Evolutionary conservation across 257 asterid genomes (phyloP).

Genomic region (Solanum lycopersicoides): DNA sequence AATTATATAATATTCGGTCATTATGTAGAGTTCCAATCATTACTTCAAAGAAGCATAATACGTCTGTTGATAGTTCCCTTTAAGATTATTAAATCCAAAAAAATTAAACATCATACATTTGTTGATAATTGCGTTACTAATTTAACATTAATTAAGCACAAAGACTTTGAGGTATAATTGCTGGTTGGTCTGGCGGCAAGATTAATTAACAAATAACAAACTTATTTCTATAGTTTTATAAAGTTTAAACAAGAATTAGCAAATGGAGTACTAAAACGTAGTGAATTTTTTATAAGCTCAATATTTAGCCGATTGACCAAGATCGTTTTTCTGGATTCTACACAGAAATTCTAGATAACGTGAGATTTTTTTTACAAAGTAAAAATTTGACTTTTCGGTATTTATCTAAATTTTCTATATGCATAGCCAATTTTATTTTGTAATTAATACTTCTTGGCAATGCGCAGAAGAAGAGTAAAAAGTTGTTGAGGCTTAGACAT

Average conservation of each 20-base stretch:
- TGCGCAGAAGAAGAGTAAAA: not conserved
- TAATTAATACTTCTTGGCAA: not conserved
- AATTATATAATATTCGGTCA: not conserved
- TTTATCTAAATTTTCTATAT: too few relatives aligned
- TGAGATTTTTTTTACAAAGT: not conserved
- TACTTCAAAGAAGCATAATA: not conserved
- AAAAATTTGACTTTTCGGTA: not conserved
- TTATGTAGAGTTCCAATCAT: not conserved
- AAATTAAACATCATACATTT: not conserved
- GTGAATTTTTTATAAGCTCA: not conserved
- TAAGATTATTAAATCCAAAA: not conserved
- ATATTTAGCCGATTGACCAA: not conserved
- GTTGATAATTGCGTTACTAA: not conserved
- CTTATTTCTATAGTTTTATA: not conserved
- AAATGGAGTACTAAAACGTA: not conserved
- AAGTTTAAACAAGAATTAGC: not conserved
- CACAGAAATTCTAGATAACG: not conserved
- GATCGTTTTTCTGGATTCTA: not conserved
- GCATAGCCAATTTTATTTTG: not conserved
- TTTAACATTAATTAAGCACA: not conserved
- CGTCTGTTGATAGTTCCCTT: too few relatives aligned
- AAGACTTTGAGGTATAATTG: not conserved
- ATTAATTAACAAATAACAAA: not conserved
- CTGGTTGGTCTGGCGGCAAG: not conserved
- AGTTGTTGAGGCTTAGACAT: slow-evolving; percentile 19